Evolutionary conservation across 805 yeast genomes (phyloP).

Genomic region (Candida ovalis): DNA sequence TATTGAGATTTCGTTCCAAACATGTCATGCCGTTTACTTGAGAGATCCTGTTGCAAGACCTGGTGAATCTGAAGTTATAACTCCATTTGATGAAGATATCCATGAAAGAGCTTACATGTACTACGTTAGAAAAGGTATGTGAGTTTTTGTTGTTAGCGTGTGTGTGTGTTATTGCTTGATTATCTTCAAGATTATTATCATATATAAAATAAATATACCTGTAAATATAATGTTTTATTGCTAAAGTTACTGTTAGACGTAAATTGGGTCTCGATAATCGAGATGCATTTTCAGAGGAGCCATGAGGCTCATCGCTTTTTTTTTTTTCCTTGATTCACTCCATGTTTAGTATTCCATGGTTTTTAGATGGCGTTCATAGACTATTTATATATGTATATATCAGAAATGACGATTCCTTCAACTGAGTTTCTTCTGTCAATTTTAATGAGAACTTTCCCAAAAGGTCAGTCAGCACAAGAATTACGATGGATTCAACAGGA

Average conservation of each 20-base stretch:
- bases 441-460: slow-evolving; percentile 13
- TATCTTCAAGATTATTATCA: not conserved
- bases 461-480: slow-evolving; percentile 47
- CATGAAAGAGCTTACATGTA: slow-evolving; percentile 96
- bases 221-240: slow-evolving; percentile 8
- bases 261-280: not conserved
- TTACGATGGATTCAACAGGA: slow-evolving; percentile 62
- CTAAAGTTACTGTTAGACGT: not conserved
- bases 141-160: slow-evolving; percentile 6
- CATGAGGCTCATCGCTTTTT: no score
- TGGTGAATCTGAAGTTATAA: slow-evolving; percentile 90
- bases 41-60: slow-evolving; percentile 98
- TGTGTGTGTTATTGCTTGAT: slow-evolving; percentile 1
- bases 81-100: slow-evolving; percentile 77
- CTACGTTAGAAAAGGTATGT: slow-evolving; percentile 70
- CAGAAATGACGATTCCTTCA: not conserved
- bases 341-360: no score
- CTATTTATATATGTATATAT: no score
- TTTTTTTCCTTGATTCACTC: no score
- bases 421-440: slow-evolving; percentile 6
- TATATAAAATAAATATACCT: slow-evolving; percentile 5
- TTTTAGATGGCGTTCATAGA: no score
- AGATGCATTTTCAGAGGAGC: no score
- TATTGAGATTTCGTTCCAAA: slow-evolving; percentile 81
- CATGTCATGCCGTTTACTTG: slow-evolving; percentile 95